phyloP scores from a whole-genome alignment of 2,329 filamentous ascomycete genomes.

The Colletotrichum karsti region DNA sequence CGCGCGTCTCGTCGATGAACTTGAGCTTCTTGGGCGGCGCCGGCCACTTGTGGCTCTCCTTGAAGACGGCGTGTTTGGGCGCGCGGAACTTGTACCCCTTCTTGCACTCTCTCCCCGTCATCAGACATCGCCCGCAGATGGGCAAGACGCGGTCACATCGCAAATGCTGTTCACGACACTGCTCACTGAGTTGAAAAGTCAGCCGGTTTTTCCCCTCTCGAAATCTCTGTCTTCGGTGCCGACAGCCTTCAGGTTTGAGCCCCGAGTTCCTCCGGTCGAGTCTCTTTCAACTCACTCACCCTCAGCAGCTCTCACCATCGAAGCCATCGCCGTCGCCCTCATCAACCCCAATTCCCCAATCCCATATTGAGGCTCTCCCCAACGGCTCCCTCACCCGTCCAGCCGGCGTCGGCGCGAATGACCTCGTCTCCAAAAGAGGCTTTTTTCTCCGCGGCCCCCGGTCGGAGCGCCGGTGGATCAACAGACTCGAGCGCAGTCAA shows the following conservation, averaged over 20 bases:
- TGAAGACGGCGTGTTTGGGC: constrained; percentile 25
- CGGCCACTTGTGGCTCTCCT: constrained; percentile 27
- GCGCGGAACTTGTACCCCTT: constrained; percentile 31
- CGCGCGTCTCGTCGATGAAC: constrained; percentile 27
- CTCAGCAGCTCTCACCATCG: background rate
- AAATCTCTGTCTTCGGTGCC: background rate
- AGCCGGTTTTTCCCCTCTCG: background rate
- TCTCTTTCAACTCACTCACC: background rate
- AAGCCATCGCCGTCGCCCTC: background rate
- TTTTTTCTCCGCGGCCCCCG: constrained; percentile 23
- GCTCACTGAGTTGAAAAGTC: constrained; percentile 43
- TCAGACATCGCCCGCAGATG: constrained; percentile 27
- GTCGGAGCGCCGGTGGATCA: constrained; percentile 15
- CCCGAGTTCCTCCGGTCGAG: background rate
- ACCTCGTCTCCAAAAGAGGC: constrained; percentile 23
- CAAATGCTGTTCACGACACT: constrained; percentile 56
- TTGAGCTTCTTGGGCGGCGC: constrained; percentile 24
- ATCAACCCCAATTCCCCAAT: no score
- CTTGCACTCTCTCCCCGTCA: constrained; percentile 28
- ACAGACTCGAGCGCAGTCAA: constrained; percentile 7
- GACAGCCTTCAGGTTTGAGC: background rate
- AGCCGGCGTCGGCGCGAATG: constrained; percentile 6
- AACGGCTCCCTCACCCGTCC: background rate
- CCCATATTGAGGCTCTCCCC: background rate
- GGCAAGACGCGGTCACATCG: constrained; percentile 45